A percentile compares a stretch with the other conserved stretches of the same genome.
These are phyloP conservation scores for Rubroshorea leprosula DNA, from an alignment of 345 rosid genomes.

Conservation along the genomic window DNA sequence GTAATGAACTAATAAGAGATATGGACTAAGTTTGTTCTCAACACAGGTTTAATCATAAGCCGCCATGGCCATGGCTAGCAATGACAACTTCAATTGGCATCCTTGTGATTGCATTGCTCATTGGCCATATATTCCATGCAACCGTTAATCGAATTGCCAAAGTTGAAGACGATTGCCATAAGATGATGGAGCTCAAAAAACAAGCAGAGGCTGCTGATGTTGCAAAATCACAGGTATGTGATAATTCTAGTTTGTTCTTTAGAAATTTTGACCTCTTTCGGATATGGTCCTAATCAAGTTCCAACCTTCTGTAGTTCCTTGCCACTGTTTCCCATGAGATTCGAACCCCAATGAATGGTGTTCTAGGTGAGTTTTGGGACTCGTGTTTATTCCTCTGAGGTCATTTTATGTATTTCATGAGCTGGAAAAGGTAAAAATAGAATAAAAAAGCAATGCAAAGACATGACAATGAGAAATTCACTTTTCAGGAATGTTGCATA, in stretches of 20 bases:
- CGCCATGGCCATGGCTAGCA: slow-evolving; percentile 75
- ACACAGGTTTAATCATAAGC: slow-evolving; percentile 73
- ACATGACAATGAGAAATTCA: slow-evolving; percentile 10
- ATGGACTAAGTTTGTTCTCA: slow-evolving; percentile 13
- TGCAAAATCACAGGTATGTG: slow-evolving; percentile 89
- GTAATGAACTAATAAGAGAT: background rate
- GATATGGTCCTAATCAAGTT: slow-evolving; percentile 15
- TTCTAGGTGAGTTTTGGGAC: slow-evolving; percentile 62
- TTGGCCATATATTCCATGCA: slow-evolving; percentile 73
- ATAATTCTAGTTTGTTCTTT: slow-evolving; percentile 8
- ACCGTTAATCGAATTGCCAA: slow-evolving; percentile 73
- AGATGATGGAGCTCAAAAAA: slow-evolving; percentile 73
- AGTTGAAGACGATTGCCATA: slow-evolving; percentile 77
- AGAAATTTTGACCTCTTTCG: slow-evolving; percentile 1
- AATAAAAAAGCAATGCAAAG: background rate
- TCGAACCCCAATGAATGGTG: slow-evolving; percentile 98
- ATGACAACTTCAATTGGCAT: slow-evolving; percentile 55
- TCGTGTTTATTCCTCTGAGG: slow-evolving; percentile 4
- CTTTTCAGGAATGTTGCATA: slow-evolving; percentile 80
- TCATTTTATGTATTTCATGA: background rate
- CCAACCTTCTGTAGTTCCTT: slow-evolving; percentile 62
- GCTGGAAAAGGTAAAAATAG: background rate
- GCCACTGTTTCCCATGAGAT: slow-evolving; percentile 99
- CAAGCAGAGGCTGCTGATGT: slow-evolving; percentile 91
- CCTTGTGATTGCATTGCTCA: slow-evolving; percentile 74